These are phyloP conservation scores for Alternaria conjuncta DNA, from an alignment of 2,329 filamentous ascomycete species.

Conservation along the genomic window DNA sequence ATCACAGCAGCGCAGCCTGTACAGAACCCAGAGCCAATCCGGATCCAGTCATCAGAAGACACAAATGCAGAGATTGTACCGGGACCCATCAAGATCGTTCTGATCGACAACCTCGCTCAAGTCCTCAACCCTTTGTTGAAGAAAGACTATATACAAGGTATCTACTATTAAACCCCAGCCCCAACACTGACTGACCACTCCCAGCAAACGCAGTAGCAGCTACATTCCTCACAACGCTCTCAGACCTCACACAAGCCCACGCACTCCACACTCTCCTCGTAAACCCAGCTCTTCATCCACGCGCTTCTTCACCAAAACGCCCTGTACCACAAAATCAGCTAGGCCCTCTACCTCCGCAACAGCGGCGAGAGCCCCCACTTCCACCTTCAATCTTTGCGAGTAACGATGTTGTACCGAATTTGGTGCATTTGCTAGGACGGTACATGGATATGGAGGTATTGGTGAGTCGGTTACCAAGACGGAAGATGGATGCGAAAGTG, in stretches of 20 bases:
- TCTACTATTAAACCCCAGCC: conserved; percentile 15
- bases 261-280: conserved; percentile 51
- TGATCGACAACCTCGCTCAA: conserved; percentile 51
- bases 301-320: conserved; percentile 4
- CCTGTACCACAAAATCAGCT: not conserved
- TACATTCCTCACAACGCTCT: conserved; percentile 51
- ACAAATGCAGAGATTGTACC: not conserved
- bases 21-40: not conserved
- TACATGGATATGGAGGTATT: conserved; percentile 51
- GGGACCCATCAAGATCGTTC: conserved; percentile 35
- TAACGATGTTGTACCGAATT: conserved; percentile 44
- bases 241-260: conserved; percentile 47
- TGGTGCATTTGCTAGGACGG: conserved; percentile 46
- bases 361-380: conserved; percentile 19
- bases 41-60: not conserved
- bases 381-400: conserved; percentile 52
- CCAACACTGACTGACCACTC: conserved; percentile 15
- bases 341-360: conserved; percentile 9
- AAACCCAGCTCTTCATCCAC: conserved; percentile 38
- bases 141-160: conserved; percentile 47
- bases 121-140: conserved; percentile 48
- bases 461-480: conserved; percentile 47
- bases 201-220: conserved; percentile 50
- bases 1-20: not conserved
- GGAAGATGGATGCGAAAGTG: conserved; percentile 43